A percentile compares a stretch with the other conserved stretches of the same genome.
Evolutionary conservation across 2,329 filamentous ascomycete genomes (phyloP).

Genomic region (Aureobasidium lini): DNA sequence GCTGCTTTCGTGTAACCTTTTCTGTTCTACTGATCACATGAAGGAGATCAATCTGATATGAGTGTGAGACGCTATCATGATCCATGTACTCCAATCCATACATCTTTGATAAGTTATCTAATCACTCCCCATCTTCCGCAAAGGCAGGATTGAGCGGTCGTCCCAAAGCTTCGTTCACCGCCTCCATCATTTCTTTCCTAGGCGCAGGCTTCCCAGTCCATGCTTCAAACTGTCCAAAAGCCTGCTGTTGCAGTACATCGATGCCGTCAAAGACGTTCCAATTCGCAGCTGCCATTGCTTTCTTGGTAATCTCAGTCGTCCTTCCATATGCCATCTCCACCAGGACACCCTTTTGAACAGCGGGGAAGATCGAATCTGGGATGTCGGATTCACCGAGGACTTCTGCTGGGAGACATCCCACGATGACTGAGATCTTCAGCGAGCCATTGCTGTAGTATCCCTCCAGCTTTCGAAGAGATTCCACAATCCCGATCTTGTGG

Average conservation of each 20-base stretch:
- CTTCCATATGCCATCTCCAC: background rate
- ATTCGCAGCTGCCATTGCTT: background rate
- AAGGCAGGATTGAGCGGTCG: background rate
- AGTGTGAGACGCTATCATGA: too few species aligned
- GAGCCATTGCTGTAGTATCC: background rate
- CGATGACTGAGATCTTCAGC: background rate
- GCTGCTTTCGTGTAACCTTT: too few species aligned
- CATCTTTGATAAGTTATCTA: too few species aligned
- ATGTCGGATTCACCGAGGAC: background rate
- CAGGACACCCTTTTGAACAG: background rate
- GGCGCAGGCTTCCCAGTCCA: constrained; percentile 1
- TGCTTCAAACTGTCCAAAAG: background rate
- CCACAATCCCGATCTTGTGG: background rate
- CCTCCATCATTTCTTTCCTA: constrained; percentile 5
- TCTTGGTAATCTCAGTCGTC: background rate
- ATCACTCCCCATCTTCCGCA: background rate
- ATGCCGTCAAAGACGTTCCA: background rate
- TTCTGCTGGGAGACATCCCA: background rate
- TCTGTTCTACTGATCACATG: too few species aligned
- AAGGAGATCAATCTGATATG: too few species aligned
- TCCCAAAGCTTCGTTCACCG: background rate
- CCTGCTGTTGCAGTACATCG: constrained; percentile 8
- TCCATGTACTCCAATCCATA: too few species aligned
- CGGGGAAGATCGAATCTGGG: background rate
- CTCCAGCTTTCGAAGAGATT: background rate